Percentiles rank a stretch among this genome's conserved stretches.
These are phyloP conservation scores for Pinus albicaulis DNA, from an alignment of 75 land plant species.

Conservation along the genomic window DNA sequence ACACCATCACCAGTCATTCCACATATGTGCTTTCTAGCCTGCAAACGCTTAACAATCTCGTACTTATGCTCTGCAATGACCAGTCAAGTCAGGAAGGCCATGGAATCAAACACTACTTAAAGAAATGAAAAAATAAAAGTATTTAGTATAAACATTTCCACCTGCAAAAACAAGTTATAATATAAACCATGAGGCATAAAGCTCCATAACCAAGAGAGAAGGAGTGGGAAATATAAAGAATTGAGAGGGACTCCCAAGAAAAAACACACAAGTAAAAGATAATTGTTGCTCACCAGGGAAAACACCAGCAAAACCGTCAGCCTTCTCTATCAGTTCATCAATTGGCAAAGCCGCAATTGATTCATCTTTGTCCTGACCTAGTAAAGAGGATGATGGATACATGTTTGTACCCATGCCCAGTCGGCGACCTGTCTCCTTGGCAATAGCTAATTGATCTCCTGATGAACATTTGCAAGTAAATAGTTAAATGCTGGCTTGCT, in stretches of 20 bases:
- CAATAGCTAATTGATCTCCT: slow-evolving; percentile 83
- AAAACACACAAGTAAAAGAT: background rate
- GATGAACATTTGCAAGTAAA: background rate
- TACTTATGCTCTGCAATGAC: slow-evolving; percentile 81
- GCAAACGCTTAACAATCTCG: slow-evolving; percentile 89
- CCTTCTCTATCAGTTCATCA: slow-evolving; percentile 90
- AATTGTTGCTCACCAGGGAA: slow-evolving; percentile 62
- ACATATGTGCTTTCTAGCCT: slow-evolving; percentile 90
- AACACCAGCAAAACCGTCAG: slow-evolving; percentile 94
- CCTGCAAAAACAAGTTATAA: background rate
- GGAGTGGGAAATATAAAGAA: background rate
- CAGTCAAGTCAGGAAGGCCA: background rate
- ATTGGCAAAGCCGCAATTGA: slow-evolving; percentile 59
- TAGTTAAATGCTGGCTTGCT: slow-evolving; percentile 3
- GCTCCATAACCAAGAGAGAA: background rate
- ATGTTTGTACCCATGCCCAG: slow-evolving; percentile 97
- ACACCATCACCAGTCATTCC: slow-evolving; percentile 99
- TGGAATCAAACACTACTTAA: slow-evolving; percentile 1
- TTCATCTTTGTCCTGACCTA: slow-evolving; percentile 69
- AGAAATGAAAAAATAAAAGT: background rate
- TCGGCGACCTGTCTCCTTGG: slow-evolving; percentile 87
- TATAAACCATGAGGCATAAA: background rate
- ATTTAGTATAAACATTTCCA: background rate
- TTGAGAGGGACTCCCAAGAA: no score
- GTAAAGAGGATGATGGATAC: slow-evolving; percentile 89